Evolutionary conservation across 2,329 filamentous ascomycete genomes (phyloP).

Genomic region (Aspergillus glaucus): DNA sequence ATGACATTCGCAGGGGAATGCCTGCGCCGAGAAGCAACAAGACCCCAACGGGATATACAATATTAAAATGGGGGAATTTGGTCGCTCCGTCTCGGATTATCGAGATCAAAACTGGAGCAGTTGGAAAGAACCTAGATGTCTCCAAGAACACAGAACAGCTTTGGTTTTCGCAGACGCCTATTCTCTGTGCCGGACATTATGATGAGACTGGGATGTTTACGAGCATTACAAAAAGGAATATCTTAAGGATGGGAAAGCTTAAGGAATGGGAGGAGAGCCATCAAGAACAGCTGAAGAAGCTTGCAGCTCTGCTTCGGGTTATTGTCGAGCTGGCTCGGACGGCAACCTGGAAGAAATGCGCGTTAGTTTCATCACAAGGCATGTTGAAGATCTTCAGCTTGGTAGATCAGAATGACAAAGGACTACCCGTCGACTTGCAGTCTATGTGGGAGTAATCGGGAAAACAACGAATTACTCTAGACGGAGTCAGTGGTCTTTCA

Average conservation of each 20-base stretch:
- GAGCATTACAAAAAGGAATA: neutral
- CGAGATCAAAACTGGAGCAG: neutral
- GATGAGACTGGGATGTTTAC: neutral
- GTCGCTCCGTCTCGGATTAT: neutral
- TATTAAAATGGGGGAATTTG: neutral
- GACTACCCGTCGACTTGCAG: neutral
- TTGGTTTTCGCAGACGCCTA: conserved; percentile 4
- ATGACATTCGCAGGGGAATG: neutral
- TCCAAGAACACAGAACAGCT: neutral
- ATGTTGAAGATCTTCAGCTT: neutral
- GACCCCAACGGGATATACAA: no score
- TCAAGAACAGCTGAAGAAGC: neutral
- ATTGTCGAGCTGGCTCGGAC: neutral
- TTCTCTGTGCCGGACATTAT: conserved; percentile 2
- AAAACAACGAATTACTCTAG: no score
- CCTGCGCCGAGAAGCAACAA: no score
- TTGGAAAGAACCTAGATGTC: neutral
- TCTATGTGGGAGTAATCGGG: neutral
- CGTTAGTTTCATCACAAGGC: neutral
- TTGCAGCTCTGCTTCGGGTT: neutral
- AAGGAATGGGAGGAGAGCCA: conserved; percentile 1
- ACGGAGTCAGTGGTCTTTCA: neutral
- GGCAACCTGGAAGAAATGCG: neutral
- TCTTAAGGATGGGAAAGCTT: neutral
- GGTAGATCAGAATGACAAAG: neutral